Base-by-base conservation (phyloP, 2,329 filamentous ascomycete genomes). In the Sporothrix phasma region DNA sequence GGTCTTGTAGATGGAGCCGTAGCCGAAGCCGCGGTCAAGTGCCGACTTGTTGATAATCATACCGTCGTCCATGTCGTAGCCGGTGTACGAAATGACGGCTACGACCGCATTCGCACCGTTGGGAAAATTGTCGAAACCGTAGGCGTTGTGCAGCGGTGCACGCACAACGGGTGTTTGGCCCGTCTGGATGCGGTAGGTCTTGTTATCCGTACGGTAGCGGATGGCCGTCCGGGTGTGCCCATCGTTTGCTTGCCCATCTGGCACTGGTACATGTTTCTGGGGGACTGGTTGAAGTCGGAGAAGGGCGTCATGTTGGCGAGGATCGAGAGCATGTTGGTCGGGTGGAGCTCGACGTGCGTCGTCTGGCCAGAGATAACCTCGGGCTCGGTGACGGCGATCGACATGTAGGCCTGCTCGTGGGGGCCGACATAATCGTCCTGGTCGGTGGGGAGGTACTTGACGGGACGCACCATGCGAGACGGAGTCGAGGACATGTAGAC, bases 191-290 rank as follows among this genome's bases (percentile, higher is more conserved):
- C 89, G 86, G 76, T 99, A 99, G 70, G 90, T 85, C 79, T 99
- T 99, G 84, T 99, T 97, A 78, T 99, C 94, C 58, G 92, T 96
- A 73, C 94, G 87, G 77, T 95, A 89, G 65, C 86, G 83, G 67
- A 93, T 80, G 2, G 93, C 88, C 7, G 92, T 89, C 89, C 92
- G 3, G 93, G 92, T 26, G 94, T 97, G 75, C 94, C 94, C 94
- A 99, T 99, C 0, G 93, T 92, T 79, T 99, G 94, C 75, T 99
- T 99, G 78, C 91, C 92, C 94, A 97, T 97, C 81, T 97, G 94
- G 78, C 92, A 97, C 74, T 96, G 90, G 74, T 97, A 99, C 93
- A 97, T 97, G 77, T 99, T 99, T 83, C 94, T 84, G 1, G 94
- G 94, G 15, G 92, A 97, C 76, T 99, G 94, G 77, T 99, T 99